A percentile compares a stretch with the other conserved stretches of the same genome.
Conservation (phyloP, 345 rosid genomes). For the Rhodamnia argentea region DNA sequence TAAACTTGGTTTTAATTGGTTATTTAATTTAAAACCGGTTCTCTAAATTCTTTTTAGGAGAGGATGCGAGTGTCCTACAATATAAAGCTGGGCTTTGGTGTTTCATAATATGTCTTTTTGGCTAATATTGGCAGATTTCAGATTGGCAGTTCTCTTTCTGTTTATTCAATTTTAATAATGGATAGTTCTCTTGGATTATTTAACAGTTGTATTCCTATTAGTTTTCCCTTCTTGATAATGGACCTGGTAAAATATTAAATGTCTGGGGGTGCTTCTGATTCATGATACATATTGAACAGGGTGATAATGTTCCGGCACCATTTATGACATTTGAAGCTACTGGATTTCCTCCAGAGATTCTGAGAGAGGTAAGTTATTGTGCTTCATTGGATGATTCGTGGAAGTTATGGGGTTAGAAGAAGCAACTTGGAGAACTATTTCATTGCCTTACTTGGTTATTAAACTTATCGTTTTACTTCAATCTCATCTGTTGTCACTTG, state of each 20-base stretch:
- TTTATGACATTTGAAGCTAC: slow-evolving; percentile 86
- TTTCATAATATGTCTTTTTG: neutral
- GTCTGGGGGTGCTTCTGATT: neutral
- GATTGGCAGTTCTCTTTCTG: neutral
- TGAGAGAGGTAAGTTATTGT: slow-evolving; percentile 67
- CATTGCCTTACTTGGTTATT: slow-evolving; percentile 9
- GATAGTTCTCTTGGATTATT: neutral
- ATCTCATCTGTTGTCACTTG: slow-evolving; percentile 60
- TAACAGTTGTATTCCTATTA: neutral
- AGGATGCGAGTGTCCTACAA: neutral
- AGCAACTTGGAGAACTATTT: slow-evolving; percentile 6
- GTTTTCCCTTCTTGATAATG: neutral
- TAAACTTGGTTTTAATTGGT: neutral
- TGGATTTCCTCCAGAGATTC: slow-evolving; percentile 87
- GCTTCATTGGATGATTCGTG: slow-evolving; percentile 2
- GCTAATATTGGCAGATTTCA: neutral
- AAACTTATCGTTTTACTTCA: slow-evolving; percentile 16
- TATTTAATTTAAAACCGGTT: neutral
- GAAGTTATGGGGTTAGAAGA: slow-evolving; percentile 11
- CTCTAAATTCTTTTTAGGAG: neutral
- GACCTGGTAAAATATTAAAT: neutral
- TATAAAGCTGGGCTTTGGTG: neutral
- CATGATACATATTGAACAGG: slow-evolving; percentile 36
- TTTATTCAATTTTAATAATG: neutral
- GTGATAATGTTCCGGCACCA: slow-evolving; percentile 87